These are phyloP conservation scores for Arthrocladium fulminans DNA, from an alignment of 2,329 filamentous ascomycete genomes.

Conservation along the genomic window DNA sequence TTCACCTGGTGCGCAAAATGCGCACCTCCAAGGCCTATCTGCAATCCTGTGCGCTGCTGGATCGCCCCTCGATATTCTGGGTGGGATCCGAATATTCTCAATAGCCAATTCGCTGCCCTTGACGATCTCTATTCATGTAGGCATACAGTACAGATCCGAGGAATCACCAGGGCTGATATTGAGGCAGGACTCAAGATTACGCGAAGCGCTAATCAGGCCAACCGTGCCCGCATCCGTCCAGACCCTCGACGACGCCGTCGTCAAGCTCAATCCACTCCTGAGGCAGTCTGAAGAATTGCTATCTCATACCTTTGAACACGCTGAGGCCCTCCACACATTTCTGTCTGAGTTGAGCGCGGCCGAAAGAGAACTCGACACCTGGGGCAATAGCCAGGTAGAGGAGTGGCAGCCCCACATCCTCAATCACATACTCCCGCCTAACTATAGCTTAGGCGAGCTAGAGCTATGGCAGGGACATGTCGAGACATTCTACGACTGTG, in stretches of 20 bases:
- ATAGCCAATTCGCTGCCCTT: neutral
- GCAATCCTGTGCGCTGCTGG: neutral
- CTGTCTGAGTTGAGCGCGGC: neutral
- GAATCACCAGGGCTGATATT: no score
- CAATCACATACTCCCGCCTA: neutral
- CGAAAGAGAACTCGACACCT: neutral
- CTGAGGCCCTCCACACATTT: neutral
- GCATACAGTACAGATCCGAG: neutral
- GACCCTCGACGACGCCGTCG: neutral
- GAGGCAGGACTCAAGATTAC: no score
- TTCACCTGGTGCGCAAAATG: neutral
- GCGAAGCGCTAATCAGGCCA: neutral
- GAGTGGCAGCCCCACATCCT: neutral
- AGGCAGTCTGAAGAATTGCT: neutral
- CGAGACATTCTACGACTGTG: slow-evolving; percentile 14
- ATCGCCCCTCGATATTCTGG: neutral
- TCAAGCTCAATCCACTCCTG: neutral
- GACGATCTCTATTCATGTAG: neutral
- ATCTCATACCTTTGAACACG: neutral
- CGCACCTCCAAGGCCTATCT: neutral
- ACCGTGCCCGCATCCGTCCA: neutral
- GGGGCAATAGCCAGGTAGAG: neutral
- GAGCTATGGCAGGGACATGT: slow-evolving; percentile 7
- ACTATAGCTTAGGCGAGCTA: neutral
- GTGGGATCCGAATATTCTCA: neutral